These are phyloP conservation scores for Wallacemonas sp. DNA, from an alignment of 208 protist species.

Conservation along the genomic window DNA sequence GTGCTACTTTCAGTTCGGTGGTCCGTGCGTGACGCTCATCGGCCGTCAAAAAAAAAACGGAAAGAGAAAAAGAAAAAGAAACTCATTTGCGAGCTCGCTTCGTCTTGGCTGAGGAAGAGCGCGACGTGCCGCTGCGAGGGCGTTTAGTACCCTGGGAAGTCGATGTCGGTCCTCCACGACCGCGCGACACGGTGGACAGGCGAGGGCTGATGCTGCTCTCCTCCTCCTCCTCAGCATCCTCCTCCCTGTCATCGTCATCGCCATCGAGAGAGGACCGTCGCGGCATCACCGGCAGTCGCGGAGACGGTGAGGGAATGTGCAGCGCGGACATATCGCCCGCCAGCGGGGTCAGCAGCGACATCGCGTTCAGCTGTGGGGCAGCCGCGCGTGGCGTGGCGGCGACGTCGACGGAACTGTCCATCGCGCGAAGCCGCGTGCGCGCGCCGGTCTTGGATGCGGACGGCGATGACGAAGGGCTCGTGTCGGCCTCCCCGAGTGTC, in stretches of 20 bases:
- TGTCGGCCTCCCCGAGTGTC: background rate
- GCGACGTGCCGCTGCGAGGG: conserved; percentile 6
- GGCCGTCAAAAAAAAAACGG: conserved; percentile 4
- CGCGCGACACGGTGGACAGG: conserved; percentile 1
- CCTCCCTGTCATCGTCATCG: background rate
- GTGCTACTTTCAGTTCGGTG: conserved; percentile 1
- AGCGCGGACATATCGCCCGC: background rate
- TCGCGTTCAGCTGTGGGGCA: too few species aligned
- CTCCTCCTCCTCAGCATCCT: background rate
- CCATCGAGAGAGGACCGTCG: background rate
- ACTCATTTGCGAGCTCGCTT: conserved; percentile 5
- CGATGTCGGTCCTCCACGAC: background rate
- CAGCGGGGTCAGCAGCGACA: conserved; percentile 9
- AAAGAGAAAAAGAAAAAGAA: background rate
- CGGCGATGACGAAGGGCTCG: background rate
- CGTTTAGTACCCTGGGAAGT: conserved; percentile 1
- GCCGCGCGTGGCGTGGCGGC: conserved; percentile 2
- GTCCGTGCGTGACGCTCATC: background rate
- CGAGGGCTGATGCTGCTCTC: conserved; percentile 2
- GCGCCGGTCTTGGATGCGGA: background rate
- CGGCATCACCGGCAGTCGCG: conserved; percentile 3
- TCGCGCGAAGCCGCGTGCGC: conserved; percentile 13
- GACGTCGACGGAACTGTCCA: conserved; percentile 19
- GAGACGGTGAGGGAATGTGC: conserved; percentile 6
- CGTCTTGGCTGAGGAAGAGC: background rate